phyloP scores from a whole-genome alignment of 148 eudicot species.

The Silene conica region DNA sequence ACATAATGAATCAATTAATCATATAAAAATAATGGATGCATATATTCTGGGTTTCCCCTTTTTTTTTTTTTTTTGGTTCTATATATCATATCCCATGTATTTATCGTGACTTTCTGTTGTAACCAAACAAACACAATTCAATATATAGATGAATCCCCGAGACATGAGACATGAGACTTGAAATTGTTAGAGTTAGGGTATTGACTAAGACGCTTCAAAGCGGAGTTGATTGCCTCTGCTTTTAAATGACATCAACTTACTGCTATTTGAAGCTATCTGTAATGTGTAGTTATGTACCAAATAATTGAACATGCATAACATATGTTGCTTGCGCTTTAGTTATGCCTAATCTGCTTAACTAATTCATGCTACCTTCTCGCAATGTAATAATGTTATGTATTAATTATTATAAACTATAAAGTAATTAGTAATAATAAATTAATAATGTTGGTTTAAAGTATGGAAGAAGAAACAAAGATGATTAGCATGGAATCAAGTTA shows the following conservation, averaged over 20 bases:
- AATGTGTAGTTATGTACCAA: too few species aligned
- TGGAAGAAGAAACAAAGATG: background rate
- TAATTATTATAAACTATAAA: too few species aligned
- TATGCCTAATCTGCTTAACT: background rate
- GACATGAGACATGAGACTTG: too few species aligned
- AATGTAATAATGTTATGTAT: background rate
- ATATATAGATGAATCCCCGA: too few species aligned
- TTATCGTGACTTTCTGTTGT: background rate
- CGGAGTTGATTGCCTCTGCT: too few species aligned
- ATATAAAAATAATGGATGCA: background rate
- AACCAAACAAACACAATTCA: too few species aligned
- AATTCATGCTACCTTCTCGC: background rate
- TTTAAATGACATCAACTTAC: too few species aligned
- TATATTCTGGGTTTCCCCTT: conserved; percentile 28
- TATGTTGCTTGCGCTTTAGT: background rate
- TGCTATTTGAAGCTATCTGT: too few species aligned
- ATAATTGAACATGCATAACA: background rate
- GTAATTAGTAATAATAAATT: background rate
- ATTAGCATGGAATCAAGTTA: background rate
- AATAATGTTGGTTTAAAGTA: background rate
- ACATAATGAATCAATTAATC: too few species aligned
- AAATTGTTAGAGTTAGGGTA: too few species aligned
- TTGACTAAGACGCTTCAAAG: too few species aligned
- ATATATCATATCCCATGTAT: background rate
- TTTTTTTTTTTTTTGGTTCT: background rate